phyloP scores from a whole-genome alignment of 225 moss, liverwort and hornwort genomes.

The Physcomitrellopsis africana region DNA sequence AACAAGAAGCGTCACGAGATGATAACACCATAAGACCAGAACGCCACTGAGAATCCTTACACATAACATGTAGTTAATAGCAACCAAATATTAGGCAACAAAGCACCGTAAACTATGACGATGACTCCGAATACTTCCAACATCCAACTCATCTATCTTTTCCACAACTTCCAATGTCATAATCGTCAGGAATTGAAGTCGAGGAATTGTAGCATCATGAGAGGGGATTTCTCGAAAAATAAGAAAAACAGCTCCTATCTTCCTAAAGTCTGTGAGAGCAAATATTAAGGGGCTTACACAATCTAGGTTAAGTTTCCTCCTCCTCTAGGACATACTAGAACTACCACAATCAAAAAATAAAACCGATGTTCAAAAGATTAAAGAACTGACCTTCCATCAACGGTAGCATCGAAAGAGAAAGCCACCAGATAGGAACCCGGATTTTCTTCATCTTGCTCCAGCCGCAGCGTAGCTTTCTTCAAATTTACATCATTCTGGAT shows the following conservation, averaged over 20 bases:
- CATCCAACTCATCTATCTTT: too few relatives aligned
- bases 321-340: background rate
- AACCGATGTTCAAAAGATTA: too few relatives aligned
- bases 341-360: background rate
- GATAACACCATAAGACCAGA: background rate
- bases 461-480: constrained; percentile 83
- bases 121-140: background rate
- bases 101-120: constrained; percentile 16
- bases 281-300: background rate
- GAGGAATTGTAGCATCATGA: background rate
- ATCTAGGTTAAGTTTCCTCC: background rate
- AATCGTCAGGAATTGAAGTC: background rate
- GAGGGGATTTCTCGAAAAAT: background rate
- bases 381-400: constrained; percentile 76
- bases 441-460: constrained; percentile 87
- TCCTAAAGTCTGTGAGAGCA: background rate
- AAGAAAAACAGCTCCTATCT: background rate
- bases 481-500: constrained; percentile 93
- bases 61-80: too few relatives aligned
- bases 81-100: background rate
- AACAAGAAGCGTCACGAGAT: background rate
- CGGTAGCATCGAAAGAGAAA: constrained; percentile 94
- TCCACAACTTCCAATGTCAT: too few relatives aligned
- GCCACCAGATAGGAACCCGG: constrained; percentile 83
- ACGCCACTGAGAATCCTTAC: background rate